Evolutionary conservation across 768 basidiomycete genomes (phyloP).

Genomic region (Terana coerulea): DNA sequence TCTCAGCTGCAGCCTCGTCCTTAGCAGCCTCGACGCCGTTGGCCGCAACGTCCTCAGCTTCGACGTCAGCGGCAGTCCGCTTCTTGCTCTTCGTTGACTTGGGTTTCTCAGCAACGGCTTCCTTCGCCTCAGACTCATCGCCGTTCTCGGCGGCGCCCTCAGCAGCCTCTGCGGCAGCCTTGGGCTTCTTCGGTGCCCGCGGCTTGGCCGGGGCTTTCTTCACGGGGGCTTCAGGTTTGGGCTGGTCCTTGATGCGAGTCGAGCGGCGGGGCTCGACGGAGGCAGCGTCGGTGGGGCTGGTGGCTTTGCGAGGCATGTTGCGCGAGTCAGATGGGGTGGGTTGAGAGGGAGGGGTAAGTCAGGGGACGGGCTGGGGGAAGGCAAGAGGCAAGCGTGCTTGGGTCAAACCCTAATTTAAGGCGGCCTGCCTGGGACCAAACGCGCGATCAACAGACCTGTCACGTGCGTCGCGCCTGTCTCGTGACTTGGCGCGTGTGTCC

Average conservation of each 20-base stretch:
- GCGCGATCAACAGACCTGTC: constrained; percentile 28
- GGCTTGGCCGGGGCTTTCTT: constrained; percentile 68
- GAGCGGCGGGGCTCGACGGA: constrained; percentile 65
- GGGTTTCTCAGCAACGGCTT: constrained; percentile 32
- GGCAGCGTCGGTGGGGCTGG: constrained; percentile 38
- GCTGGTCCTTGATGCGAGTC: constrained; percentile 68
- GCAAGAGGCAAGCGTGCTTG: constrained; percentile 17
- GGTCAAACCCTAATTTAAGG: constrained; percentile 3
- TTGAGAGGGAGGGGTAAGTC: constrained; percentile 18
- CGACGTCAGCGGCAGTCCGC: constrained; percentile 40
- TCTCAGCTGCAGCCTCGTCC: constrained; percentile 27
- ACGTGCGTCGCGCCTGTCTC: constrained; percentile 22
- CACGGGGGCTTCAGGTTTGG: constrained; percentile 44
- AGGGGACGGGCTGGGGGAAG: no score
- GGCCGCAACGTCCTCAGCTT: constrained; percentile 34
- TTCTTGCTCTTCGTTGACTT: constrained; percentile 52
- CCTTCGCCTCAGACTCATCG: constrained; percentile 34
- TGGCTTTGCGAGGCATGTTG: constrained; percentile 70
- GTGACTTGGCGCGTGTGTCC: neutral
- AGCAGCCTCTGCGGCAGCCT: constrained; percentile 24
- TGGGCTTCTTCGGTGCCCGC: constrained; percentile 42
- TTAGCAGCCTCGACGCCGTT: constrained; percentile 27
- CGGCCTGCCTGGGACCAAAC: constrained; percentile 18
- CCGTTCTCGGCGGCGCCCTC: constrained; percentile 34
- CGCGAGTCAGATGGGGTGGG: constrained; percentile 10